These are phyloP conservation scores for Kwoniella heveanensis DNA, from an alignment of 768 basidiomycete species.

Conservation along the genomic window DNA sequence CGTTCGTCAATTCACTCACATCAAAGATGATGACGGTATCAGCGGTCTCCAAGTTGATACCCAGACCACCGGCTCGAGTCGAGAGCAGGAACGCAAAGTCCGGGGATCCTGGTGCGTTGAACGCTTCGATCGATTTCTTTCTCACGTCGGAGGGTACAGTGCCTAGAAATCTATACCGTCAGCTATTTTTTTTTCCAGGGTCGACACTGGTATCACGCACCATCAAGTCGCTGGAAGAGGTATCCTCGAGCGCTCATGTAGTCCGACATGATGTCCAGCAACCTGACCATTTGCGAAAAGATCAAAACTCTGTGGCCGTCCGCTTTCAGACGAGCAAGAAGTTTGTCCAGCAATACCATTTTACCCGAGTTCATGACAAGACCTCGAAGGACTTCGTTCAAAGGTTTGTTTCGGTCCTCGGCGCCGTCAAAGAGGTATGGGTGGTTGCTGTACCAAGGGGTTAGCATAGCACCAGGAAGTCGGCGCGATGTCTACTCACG, in stretches of 20 bases:
- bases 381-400: constrained; percentile 87
- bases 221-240: constrained; percentile 90
- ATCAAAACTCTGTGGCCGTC: constrained; percentile 97
- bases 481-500: constrained; percentile 30
- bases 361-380: constrained; percentile 98
- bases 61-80: constrained; percentile 94
- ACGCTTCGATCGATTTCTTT: constrained; percentile 95
- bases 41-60: constrained; percentile 98
- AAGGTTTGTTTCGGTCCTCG: constrained; percentile 60
- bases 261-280: constrained; percentile 97
- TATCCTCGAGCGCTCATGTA: constrained; percentile 90
- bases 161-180: too few relatives aligned
- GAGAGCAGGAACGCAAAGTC: constrained; percentile 97
- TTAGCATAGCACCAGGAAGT: not conserved
- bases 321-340: constrained; percentile 80
- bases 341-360: constrained; percentile 96
- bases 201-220: too few relatives aligned
- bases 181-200: too few relatives aligned
- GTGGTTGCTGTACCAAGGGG: constrained; percentile 67
- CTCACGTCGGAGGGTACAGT: constrained; percentile 84
- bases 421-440: constrained; percentile 98
- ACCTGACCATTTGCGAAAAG: constrained; percentile 97
- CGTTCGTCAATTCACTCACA: too few relatives aligned
- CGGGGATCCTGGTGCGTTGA: constrained; percentile 86
- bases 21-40: constrained; percentile 99